Base-by-base conservation (phyloP, 1,139 yeast genomes). In the Suhomyces choctaworum region DNA sequence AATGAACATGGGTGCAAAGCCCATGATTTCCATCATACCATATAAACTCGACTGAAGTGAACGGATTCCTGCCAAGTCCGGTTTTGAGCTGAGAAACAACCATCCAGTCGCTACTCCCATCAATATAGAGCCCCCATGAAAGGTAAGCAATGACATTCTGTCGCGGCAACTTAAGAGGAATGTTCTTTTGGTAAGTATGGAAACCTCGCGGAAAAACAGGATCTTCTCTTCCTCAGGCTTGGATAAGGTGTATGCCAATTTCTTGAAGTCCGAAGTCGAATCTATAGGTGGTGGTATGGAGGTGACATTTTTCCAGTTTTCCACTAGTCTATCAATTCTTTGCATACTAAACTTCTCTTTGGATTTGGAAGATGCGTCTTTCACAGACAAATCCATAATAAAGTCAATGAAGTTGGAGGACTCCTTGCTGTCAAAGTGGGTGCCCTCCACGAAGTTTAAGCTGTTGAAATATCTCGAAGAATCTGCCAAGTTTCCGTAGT, bases 1-100 rank as follows among this genome's bases (percentile, higher is more conserved):
- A 41, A 54, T 44, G 11, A 52, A 48, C 30, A 54, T 42, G 3
- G 60, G 60, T 4, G 56, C 43, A 28, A 56, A 56, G 0, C 59
- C 60, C n/a, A 54, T 43, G 16, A 52, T 44, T 31, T 56, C 59
- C 26, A 56, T 37, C 38, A 52, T 46, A 5, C 51, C 48, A 30
- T 56, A 56, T 11, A 56, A 39, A 22, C 45, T 37, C 2, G 58
- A 52, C 2, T 48, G 48, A 6, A 45, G 45, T 8, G 59, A 41
- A 25, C 60, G 44, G 7, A 56, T 51, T 1, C 58, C 60, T 2
- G 54, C 37, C 27, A 52, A 37, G 29, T 50, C 41, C 1, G 46
- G 46, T 7, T 34, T 33, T 1, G 56, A 56, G 22, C 45, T 43
- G 33, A 37, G 46, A 33, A 54, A 56, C 31, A 56, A 42, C 58